phyloP scores from a whole-genome alignment of 1,284 basidiomycete genomes.

The Heterobasidion parviporum region DNA sequence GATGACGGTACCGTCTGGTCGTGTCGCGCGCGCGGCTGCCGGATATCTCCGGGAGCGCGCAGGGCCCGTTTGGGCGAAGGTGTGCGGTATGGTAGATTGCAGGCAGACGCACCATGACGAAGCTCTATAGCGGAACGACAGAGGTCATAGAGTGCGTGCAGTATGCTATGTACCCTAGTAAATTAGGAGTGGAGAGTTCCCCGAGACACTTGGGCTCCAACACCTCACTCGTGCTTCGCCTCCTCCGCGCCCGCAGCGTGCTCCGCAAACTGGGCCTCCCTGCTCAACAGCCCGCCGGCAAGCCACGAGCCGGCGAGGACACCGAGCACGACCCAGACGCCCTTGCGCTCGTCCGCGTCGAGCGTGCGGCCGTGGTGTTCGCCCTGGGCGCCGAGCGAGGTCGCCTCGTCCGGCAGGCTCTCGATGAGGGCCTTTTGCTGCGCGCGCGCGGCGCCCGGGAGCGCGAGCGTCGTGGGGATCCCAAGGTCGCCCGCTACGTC shows the following conservation, averaged over 20 bases:
- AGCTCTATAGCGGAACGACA: too few species aligned
- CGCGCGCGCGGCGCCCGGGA: slow-evolving; percentile 1
- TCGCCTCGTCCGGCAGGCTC: slow-evolving; percentile 16
- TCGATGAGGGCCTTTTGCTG: slow-evolving; percentile 9
- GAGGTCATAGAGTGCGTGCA: too few species aligned
- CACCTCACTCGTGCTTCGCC: neutral
- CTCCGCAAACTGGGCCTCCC: slow-evolving; percentile 17
- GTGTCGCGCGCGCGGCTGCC: too few species aligned
- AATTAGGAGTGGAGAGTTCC: neutral
- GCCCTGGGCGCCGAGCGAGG: slow-evolving; percentile 19
- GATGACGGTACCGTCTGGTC: too few species aligned
- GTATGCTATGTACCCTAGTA: too few species aligned
- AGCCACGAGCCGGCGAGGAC: slow-evolving; percentile 46
- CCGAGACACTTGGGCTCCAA: neutral
- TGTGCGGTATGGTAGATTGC: too few species aligned
- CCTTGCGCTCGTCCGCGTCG: slow-evolving; percentile 41
- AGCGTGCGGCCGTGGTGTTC: slow-evolving; percentile 33
- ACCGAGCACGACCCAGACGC: slow-evolving; percentile 45
- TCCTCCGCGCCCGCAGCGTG: slow-evolving; percentile 13
- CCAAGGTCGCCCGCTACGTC: slow-evolving; percentile 30
- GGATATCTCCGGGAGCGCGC: too few species aligned
- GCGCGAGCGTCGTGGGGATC: slow-evolving; percentile 24
- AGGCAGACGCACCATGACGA: too few species aligned
- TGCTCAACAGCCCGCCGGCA: slow-evolving; percentile 32
- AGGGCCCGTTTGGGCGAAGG: too few species aligned